phyloP scores from a whole-genome alignment of 2,329 filamentous ascomycete genomes.

The Incumbomyces lentus region DNA sequence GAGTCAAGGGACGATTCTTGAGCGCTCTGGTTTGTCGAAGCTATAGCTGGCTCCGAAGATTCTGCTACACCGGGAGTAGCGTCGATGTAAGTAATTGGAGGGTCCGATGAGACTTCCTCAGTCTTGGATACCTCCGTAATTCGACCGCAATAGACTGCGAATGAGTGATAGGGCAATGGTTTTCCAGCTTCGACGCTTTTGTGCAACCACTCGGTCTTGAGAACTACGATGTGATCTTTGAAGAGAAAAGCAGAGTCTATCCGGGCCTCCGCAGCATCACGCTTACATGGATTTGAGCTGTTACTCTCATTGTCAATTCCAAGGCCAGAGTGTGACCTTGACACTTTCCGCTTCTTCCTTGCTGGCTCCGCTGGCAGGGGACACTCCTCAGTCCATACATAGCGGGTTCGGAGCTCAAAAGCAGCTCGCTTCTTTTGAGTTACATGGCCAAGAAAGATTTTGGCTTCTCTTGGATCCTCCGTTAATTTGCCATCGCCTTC shows the following conservation, averaged over 20 bases:
- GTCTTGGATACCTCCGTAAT: constrained; percentile 29
- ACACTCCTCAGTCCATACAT: constrained; percentile 41
- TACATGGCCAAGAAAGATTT: constrained; percentile 64
- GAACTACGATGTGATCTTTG: constrained; percentile 35
- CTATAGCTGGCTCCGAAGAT: background rate
- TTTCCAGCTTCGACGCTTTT: constrained; percentile 35
- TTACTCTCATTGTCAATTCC: background rate
- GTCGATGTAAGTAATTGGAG: constrained; percentile 13
- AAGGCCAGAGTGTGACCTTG: constrained; percentile 3
- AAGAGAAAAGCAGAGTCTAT: background rate
- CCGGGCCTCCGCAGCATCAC: background rate
- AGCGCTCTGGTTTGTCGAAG: background rate
- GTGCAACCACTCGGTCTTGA: constrained; percentile 46
- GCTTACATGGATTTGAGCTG: no score
- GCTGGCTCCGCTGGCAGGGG: constrained; percentile 6
- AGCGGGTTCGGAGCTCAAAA: constrained; percentile 64
- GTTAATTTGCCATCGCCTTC: constrained; percentile 50
- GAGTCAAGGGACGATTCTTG: background rate
- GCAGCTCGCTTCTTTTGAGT: constrained; percentile 58
- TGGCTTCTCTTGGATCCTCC: constrained; percentile 60
- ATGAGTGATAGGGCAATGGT: constrained; percentile 38
- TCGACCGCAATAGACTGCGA: constrained; percentile 42
- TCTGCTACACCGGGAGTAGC: background rate
- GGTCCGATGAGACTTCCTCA: constrained; percentile 1
- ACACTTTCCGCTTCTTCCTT: constrained; percentile 9